These are phyloP conservation scores for Cutaneotrichosporon sp. DNA, from an alignment of 1,284 basidiomycete species.

Conservation along the genomic window DNA sequence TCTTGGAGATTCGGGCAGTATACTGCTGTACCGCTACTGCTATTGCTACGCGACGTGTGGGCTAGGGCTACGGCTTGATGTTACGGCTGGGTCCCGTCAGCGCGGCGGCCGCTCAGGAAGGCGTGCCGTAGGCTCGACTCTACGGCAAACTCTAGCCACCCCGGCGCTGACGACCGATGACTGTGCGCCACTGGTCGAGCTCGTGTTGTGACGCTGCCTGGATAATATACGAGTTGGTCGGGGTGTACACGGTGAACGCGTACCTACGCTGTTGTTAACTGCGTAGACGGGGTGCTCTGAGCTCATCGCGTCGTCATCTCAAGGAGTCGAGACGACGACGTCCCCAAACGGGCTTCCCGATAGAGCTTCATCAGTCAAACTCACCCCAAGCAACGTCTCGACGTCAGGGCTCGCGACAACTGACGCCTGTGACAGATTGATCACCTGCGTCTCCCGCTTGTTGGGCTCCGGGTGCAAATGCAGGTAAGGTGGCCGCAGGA, in stretches of 20 bases:
- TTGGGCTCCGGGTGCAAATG: conserved; percentile 77
- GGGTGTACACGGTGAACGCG: conserved; percentile 82
- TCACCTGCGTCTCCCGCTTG: conserved; percentile 76
- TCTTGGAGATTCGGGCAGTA: background rate
- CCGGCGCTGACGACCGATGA: conserved; percentile 21
- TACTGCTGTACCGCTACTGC: background rate
- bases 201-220: conserved; percentile 77
- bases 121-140: background rate
- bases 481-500: conserved; percentile 89
- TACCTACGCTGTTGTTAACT: conserved; percentile 64
- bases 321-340: background rate
- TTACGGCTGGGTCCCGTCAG: too few relatives aligned
- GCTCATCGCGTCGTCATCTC: conserved; percentile 1
- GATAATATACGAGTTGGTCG: conserved; percentile 83
- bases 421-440: conserved; percentile 79
- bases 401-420: conserved; percentile 84
- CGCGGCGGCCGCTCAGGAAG: background rate
- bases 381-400: conserved; percentile 77
- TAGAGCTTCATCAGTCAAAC: conserved; percentile 38
- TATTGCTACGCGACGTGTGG: background rate
- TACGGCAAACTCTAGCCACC: background rate
- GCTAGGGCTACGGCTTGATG: background rate
- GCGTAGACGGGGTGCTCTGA: background rate
- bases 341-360: background rate
- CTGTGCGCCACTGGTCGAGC: conserved; percentile 71